A percentile compares a stretch with the other conserved stretches of the same genome.
These are phyloP conservation scores for Phylloporus rhodoxanthus DNA, from an alignment of 768 basidiomycete species.

Conservation along the genomic window DNA sequence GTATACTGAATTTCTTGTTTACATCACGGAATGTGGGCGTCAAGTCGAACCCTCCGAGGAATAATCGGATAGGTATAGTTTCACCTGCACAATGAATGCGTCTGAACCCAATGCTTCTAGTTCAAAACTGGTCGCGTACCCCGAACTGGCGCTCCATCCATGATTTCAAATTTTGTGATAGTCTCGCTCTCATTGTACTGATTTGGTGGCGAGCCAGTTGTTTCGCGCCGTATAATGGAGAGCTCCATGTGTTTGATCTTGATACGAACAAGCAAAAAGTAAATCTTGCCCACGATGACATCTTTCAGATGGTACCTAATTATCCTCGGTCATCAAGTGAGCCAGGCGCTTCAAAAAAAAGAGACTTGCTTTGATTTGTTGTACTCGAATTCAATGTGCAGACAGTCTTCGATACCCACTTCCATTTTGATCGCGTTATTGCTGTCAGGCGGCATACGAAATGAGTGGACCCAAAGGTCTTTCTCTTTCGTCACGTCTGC, in stretches of 20 bases:
- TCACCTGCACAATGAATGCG: slow-evolving; percentile 55
- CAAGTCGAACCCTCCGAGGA: slow-evolving; percentile 96
- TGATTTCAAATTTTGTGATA: slow-evolving; percentile 98
- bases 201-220: slow-evolving; percentile 95
- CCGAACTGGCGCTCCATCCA: slow-evolving; percentile 97
- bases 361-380: slow-evolving; percentile 91
- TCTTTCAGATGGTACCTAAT: slow-evolving; percentile 95
- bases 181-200: slow-evolving; percentile 99
- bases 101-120: not conserved
- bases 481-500: slow-evolving; percentile 91
- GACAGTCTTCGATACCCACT: slow-evolving; percentile 97
- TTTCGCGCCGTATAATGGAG: slow-evolving; percentile 95
- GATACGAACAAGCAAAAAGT: slow-evolving; percentile 96
- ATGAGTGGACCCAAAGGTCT: slow-evolving; percentile 97
- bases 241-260: slow-evolving; percentile 99
- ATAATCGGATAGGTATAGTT: slow-evolving; percentile 95
- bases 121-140: slow-evolving; percentile 39
- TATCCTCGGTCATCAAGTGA: not conserved
- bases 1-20: slow-evolving; percentile 97
- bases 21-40: slow-evolving; percentile 99
- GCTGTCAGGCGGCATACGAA: slow-evolving; percentile 96
- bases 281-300: slow-evolving; percentile 99
- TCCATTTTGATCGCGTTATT: slow-evolving; percentile 99
- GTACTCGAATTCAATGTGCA: slow-evolving; percentile 99
- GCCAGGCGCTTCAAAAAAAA: not conserved